These are phyloP conservation scores for Saprolegnia parasitica DNA, from an alignment of 352 stramenopile species.

Conservation along the genomic window DNA sequence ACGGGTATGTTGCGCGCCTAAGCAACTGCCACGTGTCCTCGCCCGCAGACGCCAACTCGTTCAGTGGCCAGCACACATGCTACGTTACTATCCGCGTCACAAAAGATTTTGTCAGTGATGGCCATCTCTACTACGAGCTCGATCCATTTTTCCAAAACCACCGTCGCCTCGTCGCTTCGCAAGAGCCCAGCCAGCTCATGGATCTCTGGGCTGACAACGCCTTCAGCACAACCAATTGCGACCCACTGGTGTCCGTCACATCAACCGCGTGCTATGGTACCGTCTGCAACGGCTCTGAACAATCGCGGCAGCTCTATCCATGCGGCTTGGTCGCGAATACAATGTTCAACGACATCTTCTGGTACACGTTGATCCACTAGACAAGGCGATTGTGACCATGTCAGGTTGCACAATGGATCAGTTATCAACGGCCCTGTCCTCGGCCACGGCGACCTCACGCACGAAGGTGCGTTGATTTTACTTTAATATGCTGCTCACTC, in stretches of 20 bases:
- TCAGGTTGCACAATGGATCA: constrained; percentile 45
- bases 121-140: constrained; percentile 63
- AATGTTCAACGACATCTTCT: constrained; percentile 85
- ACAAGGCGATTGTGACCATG: neutral
- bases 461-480: constrained; percentile 30
- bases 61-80: constrained; percentile 70
- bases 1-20: constrained; percentile 39
- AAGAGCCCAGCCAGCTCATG: constrained; percentile 57
- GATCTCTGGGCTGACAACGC: constrained; percentile 44
- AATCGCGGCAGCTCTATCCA: constrained; percentile 47
- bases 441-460: constrained; percentile 38
- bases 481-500: too few species aligned
- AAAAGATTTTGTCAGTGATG: constrained; percentile 37
- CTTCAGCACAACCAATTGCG: constrained; percentile 41
- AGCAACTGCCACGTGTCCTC: constrained; percentile 50
- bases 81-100: constrained; percentile 54
- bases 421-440: constrained; percentile 46
- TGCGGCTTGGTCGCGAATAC: constrained; percentile 74
- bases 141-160: constrained; percentile 66
- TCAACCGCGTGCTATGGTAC: constrained; percentile 42
- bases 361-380: constrained; percentile 19
- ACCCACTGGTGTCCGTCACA: constrained; percentile 41
- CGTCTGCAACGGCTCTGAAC: constrained; percentile 36
- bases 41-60: constrained; percentile 46
- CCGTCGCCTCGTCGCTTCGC: constrained; percentile 65